Conservation (phyloP, 179 eudicot genomes). For the Spinacia oleracea region DNA sequence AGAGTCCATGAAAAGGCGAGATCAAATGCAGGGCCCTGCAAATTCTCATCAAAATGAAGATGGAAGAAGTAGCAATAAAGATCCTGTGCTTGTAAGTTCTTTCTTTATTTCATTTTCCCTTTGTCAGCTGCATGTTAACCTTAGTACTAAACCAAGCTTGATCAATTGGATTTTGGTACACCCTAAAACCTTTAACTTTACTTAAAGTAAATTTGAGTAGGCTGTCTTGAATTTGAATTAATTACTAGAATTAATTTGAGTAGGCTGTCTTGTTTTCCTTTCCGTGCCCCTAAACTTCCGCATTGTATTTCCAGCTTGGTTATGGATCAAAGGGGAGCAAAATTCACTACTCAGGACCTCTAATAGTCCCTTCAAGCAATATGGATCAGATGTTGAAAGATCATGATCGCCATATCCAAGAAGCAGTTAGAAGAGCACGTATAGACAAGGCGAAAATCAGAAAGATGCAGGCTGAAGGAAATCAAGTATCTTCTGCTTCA, state of each 20-base stretch:
- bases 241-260: neutral
- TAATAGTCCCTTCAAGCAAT: slow-evolving; percentile 77
- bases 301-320: slow-evolving; percentile 56
- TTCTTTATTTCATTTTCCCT: neutral
- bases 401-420: slow-evolving; percentile 91
- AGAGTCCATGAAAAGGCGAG: slow-evolving; percentile 46
- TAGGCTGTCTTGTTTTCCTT: neutral
- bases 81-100: slow-evolving; percentile 74
- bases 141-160: neutral
- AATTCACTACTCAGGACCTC: slow-evolving; percentile 94
- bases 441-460: slow-evolving; percentile 68
- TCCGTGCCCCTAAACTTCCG: slow-evolving; percentile 1
- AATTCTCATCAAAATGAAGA: slow-evolving; percentile 52
- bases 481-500: slow-evolving; percentile 46
- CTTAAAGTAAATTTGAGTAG: neutral
- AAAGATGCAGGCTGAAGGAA: slow-evolving; percentile 59
- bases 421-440: slow-evolving; percentile 84
- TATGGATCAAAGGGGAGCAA: slow-evolving; percentile 79
- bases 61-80: slow-evolving; percentile 53
- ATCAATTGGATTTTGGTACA: neutral
- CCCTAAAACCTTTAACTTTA: neutral
- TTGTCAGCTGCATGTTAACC: neutral
- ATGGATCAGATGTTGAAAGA: slow-evolving; percentile 88
- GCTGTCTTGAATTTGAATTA: neutral
- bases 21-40: slow-evolving; percentile 38